These are phyloP conservation scores for Quercus tomentella DNA, from an alignment of 331 rosid genomes.

Conservation along the genomic window DNA sequence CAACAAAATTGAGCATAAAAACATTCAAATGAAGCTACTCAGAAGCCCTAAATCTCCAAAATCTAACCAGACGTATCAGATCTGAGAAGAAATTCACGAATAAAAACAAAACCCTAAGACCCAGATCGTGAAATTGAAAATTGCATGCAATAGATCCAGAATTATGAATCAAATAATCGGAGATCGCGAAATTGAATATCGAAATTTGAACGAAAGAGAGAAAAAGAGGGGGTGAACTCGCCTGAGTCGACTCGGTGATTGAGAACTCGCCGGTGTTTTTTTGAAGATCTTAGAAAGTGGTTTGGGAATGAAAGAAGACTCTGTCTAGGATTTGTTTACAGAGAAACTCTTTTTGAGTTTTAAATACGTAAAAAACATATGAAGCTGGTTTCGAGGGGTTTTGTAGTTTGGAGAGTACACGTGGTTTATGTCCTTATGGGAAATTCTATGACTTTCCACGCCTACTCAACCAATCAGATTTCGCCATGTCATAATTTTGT, in stretches of 20 bases:
- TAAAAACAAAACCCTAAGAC: neutral
- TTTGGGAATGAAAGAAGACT: neutral
- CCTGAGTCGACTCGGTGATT: conserved; percentile 15
- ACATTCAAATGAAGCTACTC: too few species aligned
- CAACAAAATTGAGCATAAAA: too few species aligned
- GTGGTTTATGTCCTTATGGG: neutral
- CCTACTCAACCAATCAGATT: conserved; percentile 2
- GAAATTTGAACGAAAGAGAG: neutral
- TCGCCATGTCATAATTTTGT: conserved; percentile 5
- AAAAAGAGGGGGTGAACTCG: neutral
- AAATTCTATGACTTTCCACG: conserved; percentile 1
- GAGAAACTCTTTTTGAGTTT: too few species aligned
- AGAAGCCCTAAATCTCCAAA: too few species aligned
- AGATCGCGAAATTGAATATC: neutral
- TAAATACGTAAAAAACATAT: too few species aligned
- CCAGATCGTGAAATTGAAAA: neutral
- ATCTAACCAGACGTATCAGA: too few species aligned
- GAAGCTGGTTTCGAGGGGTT: neutral
- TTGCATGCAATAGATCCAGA: conserved; percentile 9
- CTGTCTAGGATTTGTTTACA: too few species aligned
- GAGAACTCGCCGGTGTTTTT: neutral
- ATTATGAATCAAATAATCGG: neutral
- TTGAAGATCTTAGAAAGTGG: neutral
- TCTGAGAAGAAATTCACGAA: neutral
- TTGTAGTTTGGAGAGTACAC: neutral